Base-by-base conservation (phyloP, 805 yeast species). In the Wickerhamomyces hampshirensis region DNA sequence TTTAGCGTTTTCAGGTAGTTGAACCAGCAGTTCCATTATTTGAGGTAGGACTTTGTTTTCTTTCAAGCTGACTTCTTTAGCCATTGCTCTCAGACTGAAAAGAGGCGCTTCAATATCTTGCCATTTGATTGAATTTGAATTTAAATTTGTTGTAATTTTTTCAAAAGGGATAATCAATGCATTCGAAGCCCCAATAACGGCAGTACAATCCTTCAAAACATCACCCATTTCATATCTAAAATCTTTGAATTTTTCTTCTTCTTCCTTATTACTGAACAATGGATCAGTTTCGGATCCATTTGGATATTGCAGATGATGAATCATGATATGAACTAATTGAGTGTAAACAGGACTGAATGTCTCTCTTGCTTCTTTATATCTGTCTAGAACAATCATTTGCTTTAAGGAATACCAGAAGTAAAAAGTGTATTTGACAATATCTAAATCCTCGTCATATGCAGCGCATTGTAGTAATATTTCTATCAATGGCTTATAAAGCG, bases 211-310 rank as follows among this genome's bases (percentile, higher is more conserved):
- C 55, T 94, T 94, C 43, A 93, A 65, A n/a, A 91, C 96, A 58
- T 93, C 98, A 26, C 98, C 98, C 84, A 93, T 85, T 38, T 87
- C 96, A 60, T 93, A 93, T 53, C 99, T 73, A 62, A 91, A 93
- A 40, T 87, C 94, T 52, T 85, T 80, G 58, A 93, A 93, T 59
- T 87, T 85, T 55, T 94, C 98, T 55, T 88, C 95, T 37, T 76
- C 83, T 55, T 87, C 96, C 46, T 84, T 87, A 30, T 72, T 71
- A 18, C 70, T 69, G 50, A 91, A 91, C 14, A 78, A 55, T 34
- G 67, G 71, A 14, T 50, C 56, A 10, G 50, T 53, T n/a, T 60
- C 56, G 26, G 58, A 58, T 11, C 65, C 67, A 26, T 61, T 56
- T 14, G 96, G 98, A 58, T 89, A 89, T 40, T 77, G 74, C 43